A percentile compares a stretch with the other conserved stretches of the same genome.
These are phyloP conservation scores for Stephania yunnanensis DNA, from an alignment of 164 flowering plant species.

Conservation along the genomic window DNA sequence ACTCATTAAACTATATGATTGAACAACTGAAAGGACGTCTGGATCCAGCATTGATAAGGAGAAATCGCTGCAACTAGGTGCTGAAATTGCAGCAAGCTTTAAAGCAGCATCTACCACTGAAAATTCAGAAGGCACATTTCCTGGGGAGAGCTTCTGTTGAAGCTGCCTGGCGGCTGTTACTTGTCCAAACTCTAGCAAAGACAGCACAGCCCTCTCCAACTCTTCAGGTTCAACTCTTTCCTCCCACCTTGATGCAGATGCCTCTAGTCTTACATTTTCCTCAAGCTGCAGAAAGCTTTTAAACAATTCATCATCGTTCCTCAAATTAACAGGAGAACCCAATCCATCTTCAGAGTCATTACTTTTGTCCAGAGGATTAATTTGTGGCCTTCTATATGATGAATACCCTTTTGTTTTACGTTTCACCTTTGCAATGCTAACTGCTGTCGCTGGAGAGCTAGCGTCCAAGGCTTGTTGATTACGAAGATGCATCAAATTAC, in stretches of 20 bases:
- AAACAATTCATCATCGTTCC: slow-evolving; percentile 28
- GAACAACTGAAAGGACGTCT: slow-evolving; percentile 52
- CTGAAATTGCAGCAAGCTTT: slow-evolving; percentile 65
- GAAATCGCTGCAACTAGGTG: slow-evolving; percentile 36
- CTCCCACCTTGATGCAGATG: slow-evolving; percentile 84
- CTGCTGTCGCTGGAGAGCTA: slow-evolving; percentile 31
- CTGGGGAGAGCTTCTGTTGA: slow-evolving; percentile 83
- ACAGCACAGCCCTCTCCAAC: slow-evolving; percentile 93
- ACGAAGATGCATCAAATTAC: slow-evolving; percentile 32
- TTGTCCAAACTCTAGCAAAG: slow-evolving; percentile 94
- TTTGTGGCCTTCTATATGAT: slow-evolving; percentile 40
- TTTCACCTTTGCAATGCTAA: slow-evolving; percentile 51
- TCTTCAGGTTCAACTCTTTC: slow-evolving; percentile 90
- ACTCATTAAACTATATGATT: slow-evolving; percentile 36
- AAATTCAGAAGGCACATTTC: slow-evolving; percentile 65
- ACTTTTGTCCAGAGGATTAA: slow-evolving; percentile 51
- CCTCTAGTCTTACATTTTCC: slow-evolving; percentile 51
- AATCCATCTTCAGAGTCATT: slow-evolving; percentile 47
- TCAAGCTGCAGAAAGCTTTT: slow-evolving; percentile 36
- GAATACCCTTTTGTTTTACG: slow-evolving; percentile 61
- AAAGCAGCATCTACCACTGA: slow-evolving; percentile 70
- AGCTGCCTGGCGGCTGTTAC: slow-evolving; percentile 92
- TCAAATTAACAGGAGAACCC: slow-evolving; percentile 18
- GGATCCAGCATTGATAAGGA: slow-evolving; percentile 52
- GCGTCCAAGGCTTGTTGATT: slow-evolving; percentile 34